phyloP scores from a whole-genome alignment of 495 filamentous ascomycete genomes.

The Penicillium desertorum region DNA sequence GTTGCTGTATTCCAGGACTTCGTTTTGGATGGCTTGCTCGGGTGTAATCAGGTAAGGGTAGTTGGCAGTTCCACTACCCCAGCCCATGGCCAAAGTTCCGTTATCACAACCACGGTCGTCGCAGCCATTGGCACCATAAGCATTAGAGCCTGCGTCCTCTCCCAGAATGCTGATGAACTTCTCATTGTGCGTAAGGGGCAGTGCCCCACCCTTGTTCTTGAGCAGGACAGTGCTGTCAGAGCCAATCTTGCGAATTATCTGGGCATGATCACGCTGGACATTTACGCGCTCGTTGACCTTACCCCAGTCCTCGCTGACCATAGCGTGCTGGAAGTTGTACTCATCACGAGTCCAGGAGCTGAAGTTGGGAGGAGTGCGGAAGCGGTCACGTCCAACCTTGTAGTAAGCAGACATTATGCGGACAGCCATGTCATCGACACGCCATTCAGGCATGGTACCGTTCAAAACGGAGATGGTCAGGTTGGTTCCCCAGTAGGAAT shows the following conservation, averaged over 20 bases:
- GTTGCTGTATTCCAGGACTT: constrained; percentile 53
- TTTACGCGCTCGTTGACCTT: constrained; percentile 84
- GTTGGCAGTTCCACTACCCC: constrained; percentile 86
- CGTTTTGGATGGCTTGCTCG: constrained; percentile 76
- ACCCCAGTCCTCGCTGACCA: constrained; percentile 57
- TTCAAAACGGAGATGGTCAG: constrained; percentile 85
- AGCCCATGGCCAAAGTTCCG: constrained; percentile 90
- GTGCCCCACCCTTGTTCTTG: constrained; percentile 74
- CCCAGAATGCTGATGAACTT: constrained; percentile 80
- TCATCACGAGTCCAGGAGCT: constrained; percentile 81
- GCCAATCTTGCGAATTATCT: constrained; percentile 70
- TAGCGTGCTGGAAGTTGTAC: constrained; percentile 64
- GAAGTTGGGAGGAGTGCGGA: constrained; percentile 74
- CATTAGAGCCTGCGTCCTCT: constrained; percentile 77
- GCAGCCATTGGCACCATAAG: constrained; percentile 82
- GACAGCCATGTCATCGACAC: constrained; percentile 88
- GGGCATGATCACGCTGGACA: constrained; percentile 72
- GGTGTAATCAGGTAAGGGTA: constrained; percentile 93
- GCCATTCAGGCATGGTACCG: constrained; percentile 85
- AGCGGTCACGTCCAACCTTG: constrained; percentile 72
- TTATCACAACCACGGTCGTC: constrained; percentile 77
- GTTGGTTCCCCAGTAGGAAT: constrained; percentile 83
- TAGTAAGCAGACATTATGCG: constrained; percentile 94
- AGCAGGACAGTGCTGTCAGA: constrained; percentile 80
- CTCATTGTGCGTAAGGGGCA: constrained; percentile 75